Evolutionary conservation across 2,329 filamentous ascomycete species (phyloP), one percentile per base, ranked within the genome.

Genomic region (Amauroascus verrucosus): DNA sequence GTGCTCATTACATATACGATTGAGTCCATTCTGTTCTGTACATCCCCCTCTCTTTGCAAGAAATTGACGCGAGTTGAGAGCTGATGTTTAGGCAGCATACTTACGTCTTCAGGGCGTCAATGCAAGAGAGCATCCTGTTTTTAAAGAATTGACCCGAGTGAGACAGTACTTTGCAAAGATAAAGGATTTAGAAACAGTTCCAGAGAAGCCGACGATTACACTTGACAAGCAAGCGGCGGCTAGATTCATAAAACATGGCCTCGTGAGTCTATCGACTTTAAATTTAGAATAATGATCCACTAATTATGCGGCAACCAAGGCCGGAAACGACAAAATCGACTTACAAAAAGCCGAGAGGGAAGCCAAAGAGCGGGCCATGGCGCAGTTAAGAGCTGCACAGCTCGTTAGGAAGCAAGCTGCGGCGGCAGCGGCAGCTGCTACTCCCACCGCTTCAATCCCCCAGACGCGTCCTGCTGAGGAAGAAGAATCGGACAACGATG

Each of bases 141-240:
- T 88, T 70, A 78, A 79, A 55, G 93, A 98, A 73, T 78, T 98
- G 58, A 84, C 82, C 55, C 83, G 93, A 54, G 84, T 97, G 51
- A 88, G 84, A 68, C 85, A 89, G 65, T 97, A 97, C 69, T 95
- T 95, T 70, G 82, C 80, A 56, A 98, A 97, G 74, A 91, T 97
- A 67, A 88, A 93, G 65, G 75, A 76, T 13, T 78, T 82, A 2
- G 89, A 96, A 69, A 77, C 75, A 6, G 78, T 80, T 1, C 76
- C 78, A 2, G 69, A 73, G 51, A 75, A 80, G 63, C 77, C 78
- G 30, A 77, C 73, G 1, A 72, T 87, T 58, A 80, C 69, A 20
- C 64, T 85, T 22, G 78, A 96, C 64, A 90, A 86, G 61, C 80
- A 81, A 59, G 90, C 88, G 5, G 86, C 88, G 13, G 81, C 80